Conservation (phyloP, 192 early-diverging fungal species). For the Helicostylum pulchrum region DNA sequence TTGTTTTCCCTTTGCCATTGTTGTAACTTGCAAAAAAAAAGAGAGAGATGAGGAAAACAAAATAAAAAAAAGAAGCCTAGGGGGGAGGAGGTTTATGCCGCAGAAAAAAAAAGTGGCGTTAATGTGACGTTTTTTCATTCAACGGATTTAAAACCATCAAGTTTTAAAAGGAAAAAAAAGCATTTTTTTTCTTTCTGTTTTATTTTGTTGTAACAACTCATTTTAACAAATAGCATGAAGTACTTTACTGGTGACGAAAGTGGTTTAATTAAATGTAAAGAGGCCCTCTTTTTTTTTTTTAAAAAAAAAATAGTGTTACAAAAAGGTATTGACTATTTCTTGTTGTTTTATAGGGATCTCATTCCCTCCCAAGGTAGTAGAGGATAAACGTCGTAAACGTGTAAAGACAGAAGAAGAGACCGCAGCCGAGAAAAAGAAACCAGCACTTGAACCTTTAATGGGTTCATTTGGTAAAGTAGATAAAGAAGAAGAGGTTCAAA, state of each 20-base stretch:
- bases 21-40: background rate
- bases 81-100: too few species aligned
- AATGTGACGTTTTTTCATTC: too few species aligned
- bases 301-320: too few species aligned
- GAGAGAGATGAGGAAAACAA: background rate
- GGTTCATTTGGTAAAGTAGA: constrained; percentile 21
- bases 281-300: background rate
- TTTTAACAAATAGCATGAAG: constrained; percentile 15
- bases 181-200: background rate
- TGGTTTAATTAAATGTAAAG: constrained; percentile 38
- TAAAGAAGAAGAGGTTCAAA: constrained; percentile 24
- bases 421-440: constrained; percentile 16
- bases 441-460: constrained; percentile 14
- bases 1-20: constrained; percentile 38
- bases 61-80: background rate
- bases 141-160: background rate
- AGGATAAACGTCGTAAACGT: constrained; percentile 17
- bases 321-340: too few species aligned
- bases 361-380: constrained; percentile 25
- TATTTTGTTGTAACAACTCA: background rate
- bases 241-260: constrained; percentile 40
- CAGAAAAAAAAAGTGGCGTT: too few species aligned
- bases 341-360: constrained; percentile 20
- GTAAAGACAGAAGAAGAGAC: constrained; percentile 10
- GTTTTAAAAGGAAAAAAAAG: background rate